Evolutionary conservation across 768 basidiomycete species (phyloP).

Genomic region (Leucocoprinus leucothites): DNA sequence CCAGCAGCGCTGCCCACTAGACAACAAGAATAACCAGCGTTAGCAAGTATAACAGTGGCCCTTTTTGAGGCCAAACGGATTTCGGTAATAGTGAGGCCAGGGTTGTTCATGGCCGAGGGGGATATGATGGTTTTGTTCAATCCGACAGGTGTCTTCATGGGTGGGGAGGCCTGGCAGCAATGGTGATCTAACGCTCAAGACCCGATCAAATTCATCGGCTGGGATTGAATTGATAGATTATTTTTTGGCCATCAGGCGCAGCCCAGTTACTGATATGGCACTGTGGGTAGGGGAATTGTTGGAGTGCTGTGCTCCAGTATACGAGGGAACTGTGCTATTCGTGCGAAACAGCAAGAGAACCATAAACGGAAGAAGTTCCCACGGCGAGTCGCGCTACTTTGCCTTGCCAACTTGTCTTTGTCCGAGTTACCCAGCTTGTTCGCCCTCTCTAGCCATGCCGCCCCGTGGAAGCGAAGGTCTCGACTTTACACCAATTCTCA

Average conservation of each 20-base stretch:
- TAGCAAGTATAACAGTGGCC: background rate
- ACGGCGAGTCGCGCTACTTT: conserved; percentile 14
- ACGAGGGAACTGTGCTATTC: too few species aligned
- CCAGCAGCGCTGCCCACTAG: conserved; percentile 14
- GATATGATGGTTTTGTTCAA: conserved; percentile 13
- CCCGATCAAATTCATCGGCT: too few species aligned
- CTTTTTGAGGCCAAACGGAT: background rate
- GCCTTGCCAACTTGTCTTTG: conserved; percentile 12
- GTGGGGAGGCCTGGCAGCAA: too few species aligned
- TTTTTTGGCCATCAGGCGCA: too few species aligned
- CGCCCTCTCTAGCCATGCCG: conserved; percentile 35
- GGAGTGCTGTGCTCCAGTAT: too few species aligned
- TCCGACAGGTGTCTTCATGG: too few species aligned
- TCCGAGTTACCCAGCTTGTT: conserved; percentile 2
- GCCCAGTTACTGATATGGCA: too few species aligned
- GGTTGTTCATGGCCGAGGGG: conserved; percentile 3
- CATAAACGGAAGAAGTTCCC: conserved; percentile 5
- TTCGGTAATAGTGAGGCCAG: conserved; percentile 3
- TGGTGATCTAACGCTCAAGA: too few species aligned
- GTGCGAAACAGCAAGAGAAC: conserved; percentile 16
- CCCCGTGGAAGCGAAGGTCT: conserved; percentile 63
- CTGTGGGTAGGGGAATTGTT: too few species aligned
- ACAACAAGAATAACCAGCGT: conserved; percentile 5
- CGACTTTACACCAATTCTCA: conserved; percentile 85
- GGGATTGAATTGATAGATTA: too few species aligned